Evolutionary conservation across 495 filamentous ascomycete genomes (phyloP).

Genomic region (Pyrenula aspistea): DNA sequence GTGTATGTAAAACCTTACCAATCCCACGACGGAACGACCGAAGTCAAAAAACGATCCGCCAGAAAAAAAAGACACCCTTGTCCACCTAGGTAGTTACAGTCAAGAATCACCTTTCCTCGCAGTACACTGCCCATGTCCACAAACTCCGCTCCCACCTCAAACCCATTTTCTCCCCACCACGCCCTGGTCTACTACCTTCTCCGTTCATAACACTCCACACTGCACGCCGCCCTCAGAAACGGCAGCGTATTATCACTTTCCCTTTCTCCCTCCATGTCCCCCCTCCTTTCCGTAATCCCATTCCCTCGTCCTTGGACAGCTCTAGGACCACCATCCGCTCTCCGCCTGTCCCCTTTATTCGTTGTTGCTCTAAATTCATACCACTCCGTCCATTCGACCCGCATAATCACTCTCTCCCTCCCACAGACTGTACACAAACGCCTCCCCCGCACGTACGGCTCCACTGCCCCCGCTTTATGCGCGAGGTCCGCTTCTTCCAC

Average conservation of each 20-base stretch:
- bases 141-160: not conserved
- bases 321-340: too few relatives aligned
- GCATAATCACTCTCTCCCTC: constrained; percentile 41
- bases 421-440: constrained; percentile 49
- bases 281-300: not conserved
- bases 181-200: not conserved
- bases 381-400: constrained; percentile 66
- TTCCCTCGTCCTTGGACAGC: not conserved
- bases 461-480: not conserved
- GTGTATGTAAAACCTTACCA: too few relatives aligned
- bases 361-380: too few relatives aligned
- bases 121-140: too few relatives aligned
- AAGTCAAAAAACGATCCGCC: too few relatives aligned
- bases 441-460: constrained; percentile 20
- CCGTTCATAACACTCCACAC: not conserved
- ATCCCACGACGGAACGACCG: too few relatives aligned
- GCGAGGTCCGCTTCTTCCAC: not conserved
- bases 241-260: not conserved
- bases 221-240: not conserved
- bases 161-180: not conserved
- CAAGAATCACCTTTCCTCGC: too few relatives aligned
- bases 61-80: too few relatives aligned
- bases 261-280: not conserved
- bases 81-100: too few relatives aligned
- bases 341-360: too few relatives aligned